These are phyloP conservation scores for Lineolata rhizophorae DNA, from an alignment of 495 filamentous ascomycete species.

Conservation along the genomic window DNA sequence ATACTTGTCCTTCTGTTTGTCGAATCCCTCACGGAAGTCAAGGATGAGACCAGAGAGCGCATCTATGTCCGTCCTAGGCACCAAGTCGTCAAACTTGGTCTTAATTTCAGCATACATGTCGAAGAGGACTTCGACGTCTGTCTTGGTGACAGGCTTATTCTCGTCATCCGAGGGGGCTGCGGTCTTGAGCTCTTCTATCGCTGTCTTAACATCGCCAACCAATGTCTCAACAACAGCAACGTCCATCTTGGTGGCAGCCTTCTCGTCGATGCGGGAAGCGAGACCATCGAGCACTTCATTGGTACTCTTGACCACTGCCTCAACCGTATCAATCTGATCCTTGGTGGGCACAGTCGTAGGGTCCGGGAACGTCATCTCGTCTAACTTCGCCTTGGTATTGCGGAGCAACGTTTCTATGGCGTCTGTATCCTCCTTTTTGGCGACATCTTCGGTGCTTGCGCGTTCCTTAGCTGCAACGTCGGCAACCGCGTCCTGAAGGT, in stretches of 20 bases:
- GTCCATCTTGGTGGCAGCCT: constrained; percentile 32
- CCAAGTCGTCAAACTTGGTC: constrained; percentile 40
- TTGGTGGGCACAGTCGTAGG: constrained; percentile 38
- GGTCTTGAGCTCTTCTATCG: constrained; percentile 58
- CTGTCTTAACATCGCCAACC: constrained; percentile 47
- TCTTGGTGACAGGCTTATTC: constrained; percentile 52
- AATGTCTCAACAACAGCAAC: constrained; percentile 52
- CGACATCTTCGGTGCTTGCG: constrained; percentile 24
- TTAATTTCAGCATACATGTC: constrained; percentile 64
- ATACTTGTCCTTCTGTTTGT: constrained; percentile 33
- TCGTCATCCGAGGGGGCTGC: constrained; percentile 30
- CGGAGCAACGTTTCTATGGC: constrained; percentile 75
- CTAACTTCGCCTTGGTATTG: constrained; percentile 63
- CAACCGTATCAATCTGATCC: constrained; percentile 54
- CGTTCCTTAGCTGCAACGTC: constrained; percentile 23
- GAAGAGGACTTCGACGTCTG: constrained; percentile 56
- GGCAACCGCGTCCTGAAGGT: constrained; percentile 34
- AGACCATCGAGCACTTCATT: constrained; percentile 45
- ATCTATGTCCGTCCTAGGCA: constrained; percentile 36
- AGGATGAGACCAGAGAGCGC: constrained; percentile 44
- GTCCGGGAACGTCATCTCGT: constrained; percentile 47
- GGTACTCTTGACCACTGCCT: constrained; percentile 44
- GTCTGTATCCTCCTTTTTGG: constrained; percentile 62
- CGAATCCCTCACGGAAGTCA: constrained; percentile 31
- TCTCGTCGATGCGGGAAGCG: constrained; percentile 18